A percentile compares a stretch with the other conserved stretches of the same genome.
Evolutionary conservation across 148 eudicot species (phyloP).

Genomic region (Vaccinium corymbosum): DNA sequence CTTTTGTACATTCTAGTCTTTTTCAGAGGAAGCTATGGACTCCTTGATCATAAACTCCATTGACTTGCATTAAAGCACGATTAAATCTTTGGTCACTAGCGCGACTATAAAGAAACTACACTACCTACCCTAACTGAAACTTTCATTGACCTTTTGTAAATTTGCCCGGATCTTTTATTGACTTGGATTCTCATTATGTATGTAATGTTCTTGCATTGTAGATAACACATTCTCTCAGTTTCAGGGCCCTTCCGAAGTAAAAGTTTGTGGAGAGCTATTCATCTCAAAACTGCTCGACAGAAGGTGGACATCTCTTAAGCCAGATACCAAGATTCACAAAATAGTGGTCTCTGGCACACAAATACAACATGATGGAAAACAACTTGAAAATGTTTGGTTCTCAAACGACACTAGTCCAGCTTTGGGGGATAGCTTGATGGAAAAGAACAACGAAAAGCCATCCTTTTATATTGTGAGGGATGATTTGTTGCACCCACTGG

Average conservation of each 20-base stretch:
- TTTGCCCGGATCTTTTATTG: conserved; percentile 5
- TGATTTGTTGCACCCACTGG: conserved; percentile 88
- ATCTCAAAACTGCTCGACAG: conserved; percentile 55
- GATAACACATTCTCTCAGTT: conserved; percentile 2
- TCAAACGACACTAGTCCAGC: conserved; percentile 51
- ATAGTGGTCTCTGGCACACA: conserved; percentile 36
- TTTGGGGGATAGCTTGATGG: conserved; percentile 44
- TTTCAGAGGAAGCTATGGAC: background rate
- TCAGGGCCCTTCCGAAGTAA: conserved; percentile 33
- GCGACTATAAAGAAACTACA: background rate
- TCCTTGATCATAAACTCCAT: background rate
- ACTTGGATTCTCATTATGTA: background rate
- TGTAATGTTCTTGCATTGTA: background rate
- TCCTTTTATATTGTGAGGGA: conserved; percentile 88
- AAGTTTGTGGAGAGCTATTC: conserved; percentile 32
- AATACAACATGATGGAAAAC: conserved; percentile 18
- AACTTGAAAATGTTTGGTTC: conserved; percentile 38
- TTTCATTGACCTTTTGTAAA: background rate
- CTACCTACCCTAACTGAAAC: background rate
- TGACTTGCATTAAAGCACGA: background rate
- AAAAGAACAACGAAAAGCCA: conserved; percentile 24
- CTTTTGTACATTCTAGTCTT: background rate
- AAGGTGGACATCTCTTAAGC: conserved; percentile 68
- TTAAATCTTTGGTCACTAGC: background rate
- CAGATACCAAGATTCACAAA: conserved; percentile 75